Conservation (phyloP, 2,329 filamentous ascomycete genomes). For the Paramyrothecium sp. region DNA sequence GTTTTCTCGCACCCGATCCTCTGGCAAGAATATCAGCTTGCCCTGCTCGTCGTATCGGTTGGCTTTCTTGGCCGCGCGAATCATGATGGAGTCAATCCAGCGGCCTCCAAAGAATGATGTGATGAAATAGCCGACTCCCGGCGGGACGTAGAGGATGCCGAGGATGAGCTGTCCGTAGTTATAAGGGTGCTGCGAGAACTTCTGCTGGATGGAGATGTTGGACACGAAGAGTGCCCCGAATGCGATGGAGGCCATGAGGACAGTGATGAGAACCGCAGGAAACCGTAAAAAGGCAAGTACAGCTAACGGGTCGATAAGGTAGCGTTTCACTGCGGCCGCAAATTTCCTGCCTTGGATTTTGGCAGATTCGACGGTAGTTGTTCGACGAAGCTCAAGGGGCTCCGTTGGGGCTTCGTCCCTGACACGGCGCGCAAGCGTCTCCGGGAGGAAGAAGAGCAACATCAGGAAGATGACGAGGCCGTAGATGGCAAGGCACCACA, state of each 20-base stretch:
- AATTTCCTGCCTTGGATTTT: conserved; percentile 54
- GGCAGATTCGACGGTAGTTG: conserved; percentile 62
- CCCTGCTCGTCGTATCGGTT: conserved; percentile 67
- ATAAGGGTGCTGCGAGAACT: conserved; percentile 67
- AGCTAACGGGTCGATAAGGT: conserved; percentile 69
- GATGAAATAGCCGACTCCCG: conserved; percentile 69
- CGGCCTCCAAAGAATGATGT: conserved; percentile 68
- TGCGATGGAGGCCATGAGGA: conserved; percentile 71
- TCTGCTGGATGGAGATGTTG: conserved; percentile 74
- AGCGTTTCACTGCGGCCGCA: conserved; percentile 52
- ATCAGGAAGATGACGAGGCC: conserved; percentile 57
- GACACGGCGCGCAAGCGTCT: conserved; percentile 53
- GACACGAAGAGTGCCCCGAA: conserved; percentile 75
- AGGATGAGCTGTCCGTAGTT: conserved; percentile 66
- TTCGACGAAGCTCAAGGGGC: conserved; percentile 34
- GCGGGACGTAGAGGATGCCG: conserved; percentile 75
- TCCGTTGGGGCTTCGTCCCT: conserved; percentile 8
- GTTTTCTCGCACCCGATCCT: conserved; percentile 82
- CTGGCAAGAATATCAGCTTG: conserved; percentile 66
- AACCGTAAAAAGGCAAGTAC: conserved; percentile 72
- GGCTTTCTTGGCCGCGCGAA: conserved; percentile 68
- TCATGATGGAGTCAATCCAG: conserved; percentile 83
- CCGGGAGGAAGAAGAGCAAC: conserved; percentile 61
- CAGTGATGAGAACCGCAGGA: conserved; percentile 68
- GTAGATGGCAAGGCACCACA: conserved; percentile 76